phyloP scores from a whole-genome alignment of 1,284 basidiomycete genomes.

The Ustilago cynodontis region DNA sequence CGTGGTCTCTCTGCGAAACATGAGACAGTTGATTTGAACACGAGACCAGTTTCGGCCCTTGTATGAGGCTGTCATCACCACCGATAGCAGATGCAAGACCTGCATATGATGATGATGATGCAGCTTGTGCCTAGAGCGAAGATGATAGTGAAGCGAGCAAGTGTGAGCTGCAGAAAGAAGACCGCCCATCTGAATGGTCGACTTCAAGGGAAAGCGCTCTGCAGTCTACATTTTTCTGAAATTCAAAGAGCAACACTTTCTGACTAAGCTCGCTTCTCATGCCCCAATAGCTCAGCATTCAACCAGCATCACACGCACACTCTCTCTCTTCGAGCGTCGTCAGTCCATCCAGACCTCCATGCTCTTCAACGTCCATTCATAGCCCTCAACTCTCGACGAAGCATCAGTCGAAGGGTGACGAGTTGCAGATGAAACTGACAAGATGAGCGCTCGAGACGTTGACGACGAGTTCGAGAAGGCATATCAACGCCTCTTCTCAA shows the following conservation, averaged over 20 bases:
- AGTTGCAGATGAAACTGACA: background rate
- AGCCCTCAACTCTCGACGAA: background rate
- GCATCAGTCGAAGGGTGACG: background rate
- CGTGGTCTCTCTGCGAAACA: background rate
- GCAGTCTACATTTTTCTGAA: background rate
- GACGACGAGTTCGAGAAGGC: constrained; percentile 49
- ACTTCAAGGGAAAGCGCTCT: background rate
- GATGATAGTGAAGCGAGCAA: background rate
- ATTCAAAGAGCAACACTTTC: constrained; percentile 8
- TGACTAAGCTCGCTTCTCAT: background rate
- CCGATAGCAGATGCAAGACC: too few relatives aligned
- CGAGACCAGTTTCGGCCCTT: background rate
- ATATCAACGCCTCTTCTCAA: constrained; percentile 36
- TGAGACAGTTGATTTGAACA: background rate
- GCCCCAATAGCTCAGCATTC: background rate
- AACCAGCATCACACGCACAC: background rate
- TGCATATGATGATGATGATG: background rate
- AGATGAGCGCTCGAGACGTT: constrained; percentile 39
- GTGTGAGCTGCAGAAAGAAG: background rate
- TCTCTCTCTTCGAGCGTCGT: background rate
- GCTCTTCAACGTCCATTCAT: background rate
- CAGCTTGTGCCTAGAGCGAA: background rate
- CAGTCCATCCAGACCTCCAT: background rate
- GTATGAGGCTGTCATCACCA: too few relatives aligned
- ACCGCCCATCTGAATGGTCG: too few relatives aligned